phyloP scores from a whole-genome alignment of 179 eudicot genomes.

The Heliamphora pulchella region DNA sequence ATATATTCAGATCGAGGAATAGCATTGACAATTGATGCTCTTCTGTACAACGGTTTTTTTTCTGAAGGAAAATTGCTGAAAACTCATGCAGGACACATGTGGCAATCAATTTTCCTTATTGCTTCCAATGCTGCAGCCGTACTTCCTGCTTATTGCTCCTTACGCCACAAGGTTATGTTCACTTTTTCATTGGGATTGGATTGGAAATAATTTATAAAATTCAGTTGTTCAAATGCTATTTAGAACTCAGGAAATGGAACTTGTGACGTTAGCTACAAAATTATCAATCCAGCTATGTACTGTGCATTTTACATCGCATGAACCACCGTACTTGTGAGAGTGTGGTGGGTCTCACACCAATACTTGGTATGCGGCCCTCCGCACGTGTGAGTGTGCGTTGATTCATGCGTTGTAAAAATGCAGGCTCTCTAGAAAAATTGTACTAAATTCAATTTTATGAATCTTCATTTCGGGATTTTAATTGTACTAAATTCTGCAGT shows the following conservation, averaged over 20 bases:
- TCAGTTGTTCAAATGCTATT: background rate
- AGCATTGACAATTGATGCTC: background rate
- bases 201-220: background rate
- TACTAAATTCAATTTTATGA: background rate
- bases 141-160: constrained; percentile 89
- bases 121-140: constrained; percentile 91
- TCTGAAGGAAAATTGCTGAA: constrained; percentile 15
- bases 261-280: background rate
- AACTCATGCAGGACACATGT: constrained; percentile 67
- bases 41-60: background rate
- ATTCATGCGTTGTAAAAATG: too few relatives aligned
- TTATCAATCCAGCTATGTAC: background rate
- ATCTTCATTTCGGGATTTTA: background rate
- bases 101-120: constrained; percentile 76
- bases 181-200: constrained; percentile 11
- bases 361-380: too few relatives aligned
- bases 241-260: background rate
- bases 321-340: too few relatives aligned
- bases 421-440: too few relatives aligned
- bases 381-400: too few relatives aligned
- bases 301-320: too few relatives aligned
- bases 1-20: background rate
- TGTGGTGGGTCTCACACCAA: too few relatives aligned
- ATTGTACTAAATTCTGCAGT: constrained; percentile 37
- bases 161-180: constrained; percentile 60